phyloP scores from a whole-genome alignment of 306 rosid species.

The Vicia villosa region DNA sequence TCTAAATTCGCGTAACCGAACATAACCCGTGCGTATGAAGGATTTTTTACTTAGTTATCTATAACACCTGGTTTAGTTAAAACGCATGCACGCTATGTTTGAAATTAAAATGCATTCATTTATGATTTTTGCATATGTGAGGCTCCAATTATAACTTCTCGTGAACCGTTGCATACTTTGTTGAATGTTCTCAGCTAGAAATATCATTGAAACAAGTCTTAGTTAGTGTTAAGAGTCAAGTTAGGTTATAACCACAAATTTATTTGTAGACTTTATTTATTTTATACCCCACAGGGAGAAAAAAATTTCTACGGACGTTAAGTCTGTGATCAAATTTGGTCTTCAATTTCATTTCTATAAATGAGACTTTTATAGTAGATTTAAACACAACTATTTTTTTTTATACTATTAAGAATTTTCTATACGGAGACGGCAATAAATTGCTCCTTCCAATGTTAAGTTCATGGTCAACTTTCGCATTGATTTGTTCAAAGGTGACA shows the following conservation, averaged over 20 bases:
- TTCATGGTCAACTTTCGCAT: constrained; percentile 1
- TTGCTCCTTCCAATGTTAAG: not conserved
- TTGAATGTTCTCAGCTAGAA: constrained; percentile 21
- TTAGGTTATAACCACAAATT: constrained; percentile 20
- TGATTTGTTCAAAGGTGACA: not conserved
- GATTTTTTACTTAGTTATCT: too few relatives aligned
- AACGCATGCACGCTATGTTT: not conserved
- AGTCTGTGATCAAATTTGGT: not conserved
- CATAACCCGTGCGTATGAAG: too few relatives aligned
- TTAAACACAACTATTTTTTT: not conserved
- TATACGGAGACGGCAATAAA: not conserved
- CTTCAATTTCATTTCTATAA: constrained; percentile 27
- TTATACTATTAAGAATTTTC: constrained; percentile 1
- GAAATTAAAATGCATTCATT: constrained; percentile 6
- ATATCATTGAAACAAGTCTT: constrained; percentile 24
- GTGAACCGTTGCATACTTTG: constrained; percentile 32
- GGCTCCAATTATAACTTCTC: constrained; percentile 35
- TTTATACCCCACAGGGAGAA: constrained; percentile 3
- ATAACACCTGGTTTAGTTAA: too few relatives aligned
- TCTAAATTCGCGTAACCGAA: too few relatives aligned
- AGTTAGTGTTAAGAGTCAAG: constrained; percentile 11
- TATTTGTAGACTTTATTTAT: constrained; percentile 30
- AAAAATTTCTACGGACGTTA: constrained; percentile 15
- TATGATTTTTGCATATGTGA: constrained; percentile 39
- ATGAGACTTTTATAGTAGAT: constrained; percentile 18